Base-by-base conservation (phyloP, 2,329 filamentous ascomycete species). In the Tothia fuscella region DNA sequence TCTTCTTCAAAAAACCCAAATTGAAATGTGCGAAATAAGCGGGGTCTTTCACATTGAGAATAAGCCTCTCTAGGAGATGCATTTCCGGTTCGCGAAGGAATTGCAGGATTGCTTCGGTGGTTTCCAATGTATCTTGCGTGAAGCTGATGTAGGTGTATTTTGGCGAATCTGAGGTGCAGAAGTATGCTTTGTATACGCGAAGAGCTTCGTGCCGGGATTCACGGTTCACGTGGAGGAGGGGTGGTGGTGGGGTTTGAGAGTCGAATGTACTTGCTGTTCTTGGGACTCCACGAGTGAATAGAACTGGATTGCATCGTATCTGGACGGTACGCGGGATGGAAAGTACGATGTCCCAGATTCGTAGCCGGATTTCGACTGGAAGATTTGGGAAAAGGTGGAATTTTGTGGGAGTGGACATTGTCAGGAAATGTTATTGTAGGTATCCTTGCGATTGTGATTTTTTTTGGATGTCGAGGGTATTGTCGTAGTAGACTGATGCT, bases 111-210 rank as follows among this genome's bases (percentile, higher is more conserved):
- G 22, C 22, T 14, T 37, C 35, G n/a, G n/a, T 2, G n/a, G 22
- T 25, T 10, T 37, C 35, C 10, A 37, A 10, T 6, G 21, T 28
- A 16, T 37, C 35, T 7, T 37, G 35, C 22, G 25, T 17, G 35
- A 37, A 37, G n/a, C 13, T 1, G 35, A 37, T 12, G 21, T 37
- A 37, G 9, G 35, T 37, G 22, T 37, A 37, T n/a, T 28, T 37
- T 9, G 22, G 35, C 35, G 35, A 37, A 3, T n/a, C 20, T 6
- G 17, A 21, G 25, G 35, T 37, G n/a, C 2, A 25, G 35, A 24
- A 28, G 14, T 21, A 3, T 6, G 35, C 22, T 25, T 21, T 26
- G 35, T 37, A 37, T 21, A 37, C 3, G 7, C 22, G 25, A 9
- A 37, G 35, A 2, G 4, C 35, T 28, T 37, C 35, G 21, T 17